Conservation (phyloP, 495 filamentous ascomycete genomes). For the Penicillium maclennaniae region DNA sequence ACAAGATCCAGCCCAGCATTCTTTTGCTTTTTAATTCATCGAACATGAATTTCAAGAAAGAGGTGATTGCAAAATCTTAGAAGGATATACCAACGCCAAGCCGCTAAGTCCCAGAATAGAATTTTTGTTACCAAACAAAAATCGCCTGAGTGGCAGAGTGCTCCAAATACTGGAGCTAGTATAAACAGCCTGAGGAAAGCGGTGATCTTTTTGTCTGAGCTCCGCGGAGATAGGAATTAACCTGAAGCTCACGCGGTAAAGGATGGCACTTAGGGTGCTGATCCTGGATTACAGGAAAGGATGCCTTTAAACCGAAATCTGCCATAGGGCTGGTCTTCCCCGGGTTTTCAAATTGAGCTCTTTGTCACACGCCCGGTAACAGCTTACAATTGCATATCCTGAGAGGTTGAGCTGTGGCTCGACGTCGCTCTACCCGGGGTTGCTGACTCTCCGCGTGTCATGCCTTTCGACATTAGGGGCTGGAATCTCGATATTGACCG, state of each 20-base stretch:
- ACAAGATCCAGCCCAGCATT: too few relatives aligned
- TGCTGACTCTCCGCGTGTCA: slow-evolving; percentile 4
- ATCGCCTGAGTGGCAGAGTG: slow-evolving; percentile 31
- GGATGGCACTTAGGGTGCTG: too few relatives aligned
- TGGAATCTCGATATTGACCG: slow-evolving; percentile 64
- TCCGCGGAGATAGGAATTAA: slow-evolving; percentile 14
- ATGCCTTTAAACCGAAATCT: neutral
- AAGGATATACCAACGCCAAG: slow-evolving; percentile 16
- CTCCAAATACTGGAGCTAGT: neutral
- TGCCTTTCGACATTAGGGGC: slow-evolving; percentile 13
- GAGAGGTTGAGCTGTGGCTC: neutral
- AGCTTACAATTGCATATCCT: neutral
- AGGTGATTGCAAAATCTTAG: neutral
- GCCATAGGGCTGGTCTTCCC: neutral
- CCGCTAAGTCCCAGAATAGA: slow-evolving; percentile 25
- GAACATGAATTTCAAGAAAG: neutral
- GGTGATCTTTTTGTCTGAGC: neutral
- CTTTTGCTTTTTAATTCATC: too few relatives aligned
- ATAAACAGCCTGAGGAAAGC: too few relatives aligned
- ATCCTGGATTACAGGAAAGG: neutral
- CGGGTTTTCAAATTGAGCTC: neutral
- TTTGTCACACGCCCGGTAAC: too few relatives aligned
- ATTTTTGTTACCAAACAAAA: slow-evolving; percentile 44
- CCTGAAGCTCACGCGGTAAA: too few relatives aligned
- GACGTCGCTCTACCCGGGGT: neutral